Conservation (phyloP, 352 stramenopile species). For the Globisporangium radiosum region DNA sequence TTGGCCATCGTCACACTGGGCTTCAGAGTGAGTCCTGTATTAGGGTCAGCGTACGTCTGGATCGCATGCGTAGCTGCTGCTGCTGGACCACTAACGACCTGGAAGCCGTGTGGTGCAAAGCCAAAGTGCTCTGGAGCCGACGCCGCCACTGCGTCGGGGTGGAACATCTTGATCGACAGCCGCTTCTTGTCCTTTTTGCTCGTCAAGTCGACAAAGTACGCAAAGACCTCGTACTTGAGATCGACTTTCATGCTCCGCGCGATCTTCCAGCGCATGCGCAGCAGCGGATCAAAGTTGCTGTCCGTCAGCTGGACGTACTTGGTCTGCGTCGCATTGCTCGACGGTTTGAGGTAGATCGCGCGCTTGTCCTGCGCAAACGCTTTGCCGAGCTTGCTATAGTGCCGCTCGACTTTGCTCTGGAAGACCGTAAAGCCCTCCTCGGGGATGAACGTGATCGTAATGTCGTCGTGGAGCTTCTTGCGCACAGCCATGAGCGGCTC, state of each 20-base stretch:
- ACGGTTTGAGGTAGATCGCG: slow-evolving; percentile 71
- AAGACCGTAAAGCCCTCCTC: slow-evolving; percentile 73
- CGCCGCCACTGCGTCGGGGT: slow-evolving; percentile 12
- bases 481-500: slow-evolving; percentile 66
- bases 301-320: slow-evolving; percentile 72
- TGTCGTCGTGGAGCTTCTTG: slow-evolving; percentile 78
- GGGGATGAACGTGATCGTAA: slow-evolving; percentile 55
- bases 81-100: slow-evolving; percentile 16
- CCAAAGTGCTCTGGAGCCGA: not conserved
- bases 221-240: slow-evolving; percentile 78
- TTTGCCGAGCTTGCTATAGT: slow-evolving; percentile 53
- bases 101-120: not conserved
- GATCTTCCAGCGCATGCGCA: slow-evolving; percentile 75
- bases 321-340: slow-evolving; percentile 67
- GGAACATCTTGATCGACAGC: slow-evolving; percentile 59
- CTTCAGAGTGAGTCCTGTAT: slow-evolving; percentile 15
- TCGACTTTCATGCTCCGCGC: slow-evolving; percentile 71
- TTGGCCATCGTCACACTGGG: slow-evolving; percentile 5
- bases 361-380: slow-evolving; percentile 59
- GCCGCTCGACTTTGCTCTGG: slow-evolving; percentile 69
- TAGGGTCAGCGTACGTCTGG: slow-evolving; percentile 39
- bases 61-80: slow-evolving; percentile 18
- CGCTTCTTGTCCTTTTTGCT: slow-evolving; percentile 62
- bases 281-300: slow-evolving; percentile 63
- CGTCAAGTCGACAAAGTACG: slow-evolving; percentile 69